Base-by-base conservation (phyloP, 2,329 filamentous ascomycete genomes). In the Hawksworthiomyces lignivorus region DNA sequence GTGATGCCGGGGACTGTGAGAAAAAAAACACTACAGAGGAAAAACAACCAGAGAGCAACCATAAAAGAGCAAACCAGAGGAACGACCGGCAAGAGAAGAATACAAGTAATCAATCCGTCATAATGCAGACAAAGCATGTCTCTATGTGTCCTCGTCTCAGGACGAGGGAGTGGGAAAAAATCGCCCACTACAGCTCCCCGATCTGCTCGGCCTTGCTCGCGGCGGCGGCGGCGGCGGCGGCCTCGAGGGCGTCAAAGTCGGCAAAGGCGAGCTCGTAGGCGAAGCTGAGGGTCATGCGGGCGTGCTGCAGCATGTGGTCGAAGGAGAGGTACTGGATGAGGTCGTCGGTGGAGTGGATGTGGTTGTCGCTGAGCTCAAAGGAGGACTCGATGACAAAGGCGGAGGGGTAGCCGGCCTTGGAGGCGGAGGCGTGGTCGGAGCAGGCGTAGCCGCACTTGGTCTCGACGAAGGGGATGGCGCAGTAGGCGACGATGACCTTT, bases 401-500 rank as follows among this genome's bases (percentile, higher is more conserved):
- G 0, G 77, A 75, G 1, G 79, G 76, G 57, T 80, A 84, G 15
- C 79, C 80, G 14, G 75, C 75, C 53, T 78, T 76, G 50, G 72
- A 77, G 14, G 80, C 80, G 1, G 77, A 82, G 7, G 80, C 78
- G 53, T 82, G 78, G 56, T 83, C 80, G n/a, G 76, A 81, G 65
- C 80, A 83, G 19, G 67, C 72, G 41, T 75, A 75, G 22, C 72
- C 72, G 54, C 72, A 75, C 53, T 64, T 57, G 43, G 68, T 69
- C 52, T 71, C 64, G 20, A 68, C 64, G 43, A 59, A 66, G 12
- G 68, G 64, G 14, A 97, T 92, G 39, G 80, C 75, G 65, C 89
- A 96, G 69, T 97, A 97, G 68, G 77, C 77, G 24, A 78, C 82
- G 50, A 96, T 84, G 46, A 95, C 76, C 54, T 82, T 75, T 72